Base-by-base conservation (phyloP, 768 basidiomycete species). In the Russula sp. region DNA sequence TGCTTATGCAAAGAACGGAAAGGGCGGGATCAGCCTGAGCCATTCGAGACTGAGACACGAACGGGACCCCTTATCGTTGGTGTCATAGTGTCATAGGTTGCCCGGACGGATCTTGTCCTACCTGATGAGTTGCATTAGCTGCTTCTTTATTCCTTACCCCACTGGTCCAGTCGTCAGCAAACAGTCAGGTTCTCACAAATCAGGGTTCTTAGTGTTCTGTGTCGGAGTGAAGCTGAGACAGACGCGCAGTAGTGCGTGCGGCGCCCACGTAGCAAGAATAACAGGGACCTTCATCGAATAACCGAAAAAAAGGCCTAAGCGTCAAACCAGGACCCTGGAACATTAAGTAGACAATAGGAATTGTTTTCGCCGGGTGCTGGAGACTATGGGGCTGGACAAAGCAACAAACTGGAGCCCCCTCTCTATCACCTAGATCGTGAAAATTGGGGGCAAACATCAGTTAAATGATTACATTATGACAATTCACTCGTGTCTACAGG, bases 71-170 rank as follows among this genome's bases (percentile, higher is more conserved):
- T n/a, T 26, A 24, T n/a, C 20, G 36, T 32, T 20, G 56, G 9
- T 40, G 22, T 30, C 22, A 34, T 22, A 28, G 51, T 52, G 18
- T 42, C 40, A 38, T 46, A 44, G 18, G n/a, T 20, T 55, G 36
- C 14, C 49, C 63, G 63, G 63, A 50, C 63, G 63, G 63, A 64
- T 64, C 63, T 64, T 56, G 63, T 16, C 5, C 28, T 38, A 28
- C 34, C 11, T n/a, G 46, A 26, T 18, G 52, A n/a, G 11, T 28
- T 50, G 13, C 49, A 26, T 49, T 18, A 5, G 16, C 26, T 50
- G 14, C 49, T 20, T 22, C 52, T 54, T 50, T 50, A 50, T n/a
- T 24, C 56, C 13, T 44, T 8, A 18, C 14, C 36, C 44, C 49
- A 49, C 46, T 24, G 4, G 22, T 34, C 26, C 30, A 40, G 28